phyloP scores from a whole-genome alignment of 768 basidiomycete species.

The Kwoniella sp. region DNA sequence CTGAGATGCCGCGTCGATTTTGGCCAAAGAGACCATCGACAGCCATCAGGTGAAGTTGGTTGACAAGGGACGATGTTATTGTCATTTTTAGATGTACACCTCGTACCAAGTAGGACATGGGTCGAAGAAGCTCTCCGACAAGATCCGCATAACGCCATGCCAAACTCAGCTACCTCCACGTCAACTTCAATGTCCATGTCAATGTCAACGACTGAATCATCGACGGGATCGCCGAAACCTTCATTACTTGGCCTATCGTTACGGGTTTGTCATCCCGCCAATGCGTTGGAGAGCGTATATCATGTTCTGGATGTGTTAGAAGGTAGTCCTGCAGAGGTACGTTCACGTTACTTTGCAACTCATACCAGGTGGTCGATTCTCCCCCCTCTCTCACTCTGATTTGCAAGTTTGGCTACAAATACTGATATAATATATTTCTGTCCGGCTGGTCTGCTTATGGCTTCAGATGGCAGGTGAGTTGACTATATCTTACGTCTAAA shows the following conservation, averaged over 20 bases:
- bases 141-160: slow-evolving; percentile 52
- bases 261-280: slow-evolving; percentile 86
- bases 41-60: too few relatives aligned
- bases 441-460: too few relatives aligned
- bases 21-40: too few relatives aligned
- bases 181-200: slow-evolving; percentile 21
- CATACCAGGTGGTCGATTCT: neutral
- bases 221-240: slow-evolving; percentile 63
- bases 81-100: slow-evolving; percentile 74
- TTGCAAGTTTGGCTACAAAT: too few relatives aligned
- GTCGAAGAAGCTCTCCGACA: slow-evolving; percentile 57
- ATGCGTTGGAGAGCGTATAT: slow-evolving; percentile 91
- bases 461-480: slow-evolving; percentile 27
- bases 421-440: too few relatives aligned
- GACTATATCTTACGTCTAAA: too few relatives aligned
- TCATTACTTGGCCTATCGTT: slow-evolving; percentile 92
- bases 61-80: too few relatives aligned
- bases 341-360: neutral
- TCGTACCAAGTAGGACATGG: slow-evolving; percentile 85
- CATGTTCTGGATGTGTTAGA: slow-evolving; percentile 96
- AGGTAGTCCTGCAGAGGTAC: slow-evolving; percentile 89
- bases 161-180: slow-evolving; percentile 20
- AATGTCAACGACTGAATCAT: neutral
- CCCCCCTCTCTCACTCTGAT: too few relatives aligned
- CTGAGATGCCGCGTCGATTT: too few relatives aligned